Percentiles rank a stretch among this genome's conserved stretches.
phyloP scores from a whole-genome alignment of 1,284 basidiomycete species.

The Afroboletus lepidellus region DNA sequence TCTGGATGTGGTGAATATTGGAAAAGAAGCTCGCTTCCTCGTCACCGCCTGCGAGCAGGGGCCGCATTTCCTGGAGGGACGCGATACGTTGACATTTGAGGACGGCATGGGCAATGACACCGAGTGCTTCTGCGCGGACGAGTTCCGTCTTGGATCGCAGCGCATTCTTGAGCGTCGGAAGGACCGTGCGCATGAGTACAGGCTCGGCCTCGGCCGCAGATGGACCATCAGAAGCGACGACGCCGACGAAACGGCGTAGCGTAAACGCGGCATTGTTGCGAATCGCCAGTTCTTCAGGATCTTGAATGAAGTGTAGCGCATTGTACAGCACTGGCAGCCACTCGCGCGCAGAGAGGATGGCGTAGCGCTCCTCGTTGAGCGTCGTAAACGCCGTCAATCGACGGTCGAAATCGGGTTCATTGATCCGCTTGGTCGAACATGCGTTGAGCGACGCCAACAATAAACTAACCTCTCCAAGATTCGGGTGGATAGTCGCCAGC shows the following conservation, averaged over 20 bases:
- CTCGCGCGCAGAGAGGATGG: conserved; percentile 50
- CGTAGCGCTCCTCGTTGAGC: conserved; percentile 67
- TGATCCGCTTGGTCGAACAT: conserved; percentile 78
- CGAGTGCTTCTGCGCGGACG: conserved; percentile 85
- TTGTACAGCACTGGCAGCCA: conserved; percentile 90
- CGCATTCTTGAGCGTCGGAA: conserved; percentile 82
- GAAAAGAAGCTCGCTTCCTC: conserved; percentile 97
- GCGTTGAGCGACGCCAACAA: conserved; percentile 80
- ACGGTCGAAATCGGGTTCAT: conserved; percentile 92
- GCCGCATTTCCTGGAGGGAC: conserved; percentile 74
- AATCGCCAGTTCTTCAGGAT: conserved; percentile 86
- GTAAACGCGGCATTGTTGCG: conserved; percentile 80
- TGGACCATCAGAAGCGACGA: conserved; percentile 33
- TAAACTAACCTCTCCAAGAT: conserved; percentile 49
- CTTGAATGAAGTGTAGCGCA: conserved; percentile 85
- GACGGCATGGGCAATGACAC: conserved; percentile 79
- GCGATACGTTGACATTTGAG: conserved; percentile 61
- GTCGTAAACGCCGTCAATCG: conserved; percentile 77
- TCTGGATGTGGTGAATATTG: conserved; percentile 94
- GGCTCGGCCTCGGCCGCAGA: conserved; percentile 37
- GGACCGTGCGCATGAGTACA: conserved; percentile 67
- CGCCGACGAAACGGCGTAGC: conserved; percentile 77
- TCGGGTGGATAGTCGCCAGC: conserved; percentile 52
- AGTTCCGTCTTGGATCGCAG: conserved; percentile 82
- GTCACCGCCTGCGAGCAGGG: conserved; percentile 86